Evolutionary conservation across 257 asterid species (phyloP), one percentile per base, ranked within the genome.

Genomic region (Eucommia ulmoides): DNA sequence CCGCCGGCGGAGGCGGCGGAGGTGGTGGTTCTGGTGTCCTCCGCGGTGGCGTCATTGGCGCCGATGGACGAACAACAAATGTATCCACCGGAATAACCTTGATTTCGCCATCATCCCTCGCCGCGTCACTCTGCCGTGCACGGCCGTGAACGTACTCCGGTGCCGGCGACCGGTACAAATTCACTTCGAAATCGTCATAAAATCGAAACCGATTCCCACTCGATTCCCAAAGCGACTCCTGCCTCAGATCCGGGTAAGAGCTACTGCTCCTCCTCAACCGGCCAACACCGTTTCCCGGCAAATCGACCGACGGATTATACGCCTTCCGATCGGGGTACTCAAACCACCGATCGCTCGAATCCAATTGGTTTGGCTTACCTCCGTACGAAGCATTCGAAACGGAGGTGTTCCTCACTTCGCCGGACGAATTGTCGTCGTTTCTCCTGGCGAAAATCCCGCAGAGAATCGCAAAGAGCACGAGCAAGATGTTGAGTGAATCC

Each of bases 211-310:
- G 65, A 9, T 50, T 67, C 20, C 63, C 77, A 41, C 65, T 73
- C 15, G 67, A 59, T 50, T 63, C 83, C 97, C 78, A 69, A 52
- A 52, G 20, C 20, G 74, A 50, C 11, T 65, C 84, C 59, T 74
- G 81, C 65, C 88, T 61, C 16, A 81, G 72, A 75, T 88, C 95
- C 8, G 97, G 95, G 59, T 83, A 81, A 14, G 92, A 88, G 19
- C 84, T 81, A n/a, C 88, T 84, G 45, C 63, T 84, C 73, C 97
- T 70, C 61, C 80, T 72, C 71, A 83, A 33, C 53, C 81, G 64
- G 58, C 21, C 60, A 8, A 20, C 65, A 18, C 82, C 74, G 38
- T 24, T 51, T 8, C 44, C 69, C 49, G 66, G 61, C 24, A 59
- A n/a, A 10, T 48, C 63, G 8, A 22, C 52, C 50, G 4, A 26